Conservation (phyloP, 179 eudicot genomes). For the Heliamphora pulchella region DNA sequence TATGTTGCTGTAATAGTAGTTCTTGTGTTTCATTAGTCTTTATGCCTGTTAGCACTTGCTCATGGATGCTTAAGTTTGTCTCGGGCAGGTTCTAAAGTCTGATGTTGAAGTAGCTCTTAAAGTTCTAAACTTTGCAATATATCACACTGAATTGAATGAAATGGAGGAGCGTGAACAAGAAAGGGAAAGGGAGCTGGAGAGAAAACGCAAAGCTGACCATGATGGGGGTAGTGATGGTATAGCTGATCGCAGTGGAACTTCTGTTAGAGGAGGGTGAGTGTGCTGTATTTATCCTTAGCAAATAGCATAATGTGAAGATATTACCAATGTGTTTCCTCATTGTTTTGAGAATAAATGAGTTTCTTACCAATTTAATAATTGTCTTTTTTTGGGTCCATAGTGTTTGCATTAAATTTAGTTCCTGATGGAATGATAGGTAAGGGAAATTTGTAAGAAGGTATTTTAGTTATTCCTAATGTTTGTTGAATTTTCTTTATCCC, state of each 20-base stretch:
- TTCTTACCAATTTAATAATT: background rate
- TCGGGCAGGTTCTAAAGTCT: slow-evolving; percentile 58
- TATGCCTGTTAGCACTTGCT: slow-evolving; percentile 7
- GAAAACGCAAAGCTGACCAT: slow-evolving; percentile 59
- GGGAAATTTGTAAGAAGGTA: background rate
- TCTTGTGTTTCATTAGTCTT: background rate
- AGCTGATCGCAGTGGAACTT: slow-evolving; percentile 27
- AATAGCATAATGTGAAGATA: background rate
- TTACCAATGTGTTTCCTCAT: background rate
- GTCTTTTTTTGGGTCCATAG: background rate
- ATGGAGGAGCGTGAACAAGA: slow-evolving; percentile 95
- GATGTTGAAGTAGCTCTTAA: slow-evolving; percentile 97
- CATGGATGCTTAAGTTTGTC: slow-evolving; percentile 15
- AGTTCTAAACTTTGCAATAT: slow-evolving; percentile 92
- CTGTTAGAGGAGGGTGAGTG: slow-evolving; percentile 53
- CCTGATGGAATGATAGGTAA: background rate
- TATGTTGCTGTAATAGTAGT: background rate
- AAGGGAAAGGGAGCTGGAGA: slow-evolving; percentile 60
- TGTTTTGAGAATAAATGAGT: background rate
- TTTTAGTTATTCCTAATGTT: background rate
- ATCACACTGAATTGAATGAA: slow-evolving; percentile 89
- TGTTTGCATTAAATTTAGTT: background rate
- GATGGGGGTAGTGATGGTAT: slow-evolving; percentile 37
- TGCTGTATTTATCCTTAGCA: background rate
- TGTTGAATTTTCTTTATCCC: background rate